Percentiles rank a stretch among this genome's conserved stretches.
phyloP scores from a whole-genome alignment of 2,329 filamentous ascomycete species.

The Periconia sp. region DNA sequence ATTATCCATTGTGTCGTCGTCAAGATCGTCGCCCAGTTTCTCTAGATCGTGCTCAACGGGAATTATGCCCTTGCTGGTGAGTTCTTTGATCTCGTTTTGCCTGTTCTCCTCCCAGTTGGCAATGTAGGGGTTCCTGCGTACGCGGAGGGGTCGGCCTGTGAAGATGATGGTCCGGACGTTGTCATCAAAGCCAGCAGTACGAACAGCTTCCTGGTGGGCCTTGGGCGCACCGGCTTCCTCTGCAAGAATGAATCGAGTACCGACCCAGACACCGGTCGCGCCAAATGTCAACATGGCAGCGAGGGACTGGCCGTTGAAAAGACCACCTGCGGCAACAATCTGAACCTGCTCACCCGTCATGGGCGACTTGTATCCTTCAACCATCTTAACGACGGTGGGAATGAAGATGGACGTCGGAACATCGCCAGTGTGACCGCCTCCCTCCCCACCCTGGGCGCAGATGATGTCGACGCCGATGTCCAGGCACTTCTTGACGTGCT shows the following conservation, averaged over 20 bases:
- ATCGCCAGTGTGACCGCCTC: conserved; percentile 93
- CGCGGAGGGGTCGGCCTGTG: conserved; percentile 91
- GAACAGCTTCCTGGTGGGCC: conserved; percentile 92
- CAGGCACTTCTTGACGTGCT: conserved; percentile 96
- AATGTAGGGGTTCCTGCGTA: conserved; percentile 93
- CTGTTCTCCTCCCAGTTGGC: conserved; percentile 95
- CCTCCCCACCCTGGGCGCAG: conserved; percentile 97
- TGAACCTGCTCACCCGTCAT: conserved; percentile 86
- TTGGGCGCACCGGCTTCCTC: conserved; percentile 94
- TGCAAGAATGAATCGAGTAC: conserved; percentile 90
- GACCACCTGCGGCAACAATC: conserved; percentile 89
- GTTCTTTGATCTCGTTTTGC: conserved; percentile 83
- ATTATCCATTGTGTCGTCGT: conserved; percentile 88
- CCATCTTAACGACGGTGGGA: conserved; percentile 82
- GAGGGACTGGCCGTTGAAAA: conserved; percentile 88
- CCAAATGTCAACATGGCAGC: conserved; percentile 92
- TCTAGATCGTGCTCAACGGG: conserved; percentile 95
- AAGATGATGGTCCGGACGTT: conserved; percentile 98
- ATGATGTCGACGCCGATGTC: conserved; percentile 90
- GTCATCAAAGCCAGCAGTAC: conserved; percentile 89
- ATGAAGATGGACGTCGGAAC: conserved; percentile 91
- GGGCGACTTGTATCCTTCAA: conserved; percentile 79
- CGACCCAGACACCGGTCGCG: conserved; percentile 91
- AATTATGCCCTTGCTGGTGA: conserved; percentile 85
- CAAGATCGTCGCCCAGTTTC: conserved; percentile 65